These are phyloP conservation scores for Aspergillus wentii DNA, from an alignment of 495 filamentous ascomycete genomes.

Conservation along the genomic window DNA sequence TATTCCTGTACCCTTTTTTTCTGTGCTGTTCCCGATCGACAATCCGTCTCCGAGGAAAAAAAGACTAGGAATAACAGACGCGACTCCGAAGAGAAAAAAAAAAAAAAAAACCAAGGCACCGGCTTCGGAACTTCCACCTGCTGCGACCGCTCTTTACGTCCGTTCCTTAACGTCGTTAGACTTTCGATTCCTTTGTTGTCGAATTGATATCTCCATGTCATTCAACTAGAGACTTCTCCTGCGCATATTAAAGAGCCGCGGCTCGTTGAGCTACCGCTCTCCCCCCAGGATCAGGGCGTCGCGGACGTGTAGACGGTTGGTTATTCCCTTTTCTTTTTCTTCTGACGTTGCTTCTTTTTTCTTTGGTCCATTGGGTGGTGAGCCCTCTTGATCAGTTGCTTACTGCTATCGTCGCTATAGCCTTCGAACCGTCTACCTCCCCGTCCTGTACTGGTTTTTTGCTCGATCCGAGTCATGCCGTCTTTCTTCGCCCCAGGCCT, in stretches of 20 bases:
- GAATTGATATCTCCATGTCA: conserved; percentile 33
- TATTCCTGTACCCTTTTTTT: conserved; percentile 2
- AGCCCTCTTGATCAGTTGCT: no score
- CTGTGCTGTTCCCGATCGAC: conserved; percentile 1
- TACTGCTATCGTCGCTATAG: no score
- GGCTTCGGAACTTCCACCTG: conserved; percentile 9
- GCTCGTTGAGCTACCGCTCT: conserved; percentile 42
- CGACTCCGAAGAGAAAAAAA: no score
- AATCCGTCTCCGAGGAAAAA: conserved; percentile 13
- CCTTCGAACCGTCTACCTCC: conserved; percentile 29
- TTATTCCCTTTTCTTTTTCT: conserved; percentile 14
- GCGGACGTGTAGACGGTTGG: conserved; percentile 47
- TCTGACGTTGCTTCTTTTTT: conserved; percentile 9
- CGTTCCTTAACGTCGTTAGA: conserved; percentile 13
- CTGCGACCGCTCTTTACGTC: conserved; percentile 15
- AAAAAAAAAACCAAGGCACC: background rate
- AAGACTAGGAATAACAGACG: conserved; percentile 7
- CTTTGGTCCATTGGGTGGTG: conserved; percentile 1
- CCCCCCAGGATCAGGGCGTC: conserved; percentile 35
- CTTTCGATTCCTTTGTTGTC: conserved; percentile 15
- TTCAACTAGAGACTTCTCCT: conserved; percentile 38
- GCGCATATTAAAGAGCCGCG: conserved; percentile 31
- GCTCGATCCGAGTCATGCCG: conserved; percentile 30
- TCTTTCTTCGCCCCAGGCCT: conserved; percentile 41
- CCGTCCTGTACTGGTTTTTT: conserved; percentile 35